phyloP scores from a whole-genome alignment of 2,329 filamentous ascomycete species.

The Lizonia empirigonia region DNA sequence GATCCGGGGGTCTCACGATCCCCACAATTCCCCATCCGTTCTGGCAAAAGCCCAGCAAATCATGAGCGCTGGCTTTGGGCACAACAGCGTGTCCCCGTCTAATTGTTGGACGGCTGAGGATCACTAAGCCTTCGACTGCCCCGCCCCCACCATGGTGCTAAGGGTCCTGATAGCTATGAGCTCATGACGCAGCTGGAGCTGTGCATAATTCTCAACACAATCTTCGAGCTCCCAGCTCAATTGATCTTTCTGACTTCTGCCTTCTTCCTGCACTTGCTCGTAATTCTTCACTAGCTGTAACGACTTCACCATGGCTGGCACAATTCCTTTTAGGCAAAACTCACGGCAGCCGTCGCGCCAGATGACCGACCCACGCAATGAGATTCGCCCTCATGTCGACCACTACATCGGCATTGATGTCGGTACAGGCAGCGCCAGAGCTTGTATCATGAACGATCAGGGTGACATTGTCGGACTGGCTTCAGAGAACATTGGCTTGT shows the following conservation, averaged over 20 bases:
- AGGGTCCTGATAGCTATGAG: constrained; percentile 43
- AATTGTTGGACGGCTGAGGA: constrained; percentile 27
- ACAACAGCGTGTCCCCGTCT: constrained; percentile 15
- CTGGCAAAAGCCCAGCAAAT: constrained; percentile 29
- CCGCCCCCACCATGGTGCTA: constrained; percentile 41
- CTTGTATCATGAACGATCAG: constrained; percentile 90
- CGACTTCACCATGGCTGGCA: constrained; percentile 26
- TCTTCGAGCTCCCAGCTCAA: constrained; percentile 14
- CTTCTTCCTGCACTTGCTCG: background rate
- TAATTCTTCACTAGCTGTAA: background rate
- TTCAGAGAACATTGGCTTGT: constrained; percentile 59
- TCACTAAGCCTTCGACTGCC: constrained; percentile 32
- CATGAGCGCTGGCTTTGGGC: constrained; percentile 20
- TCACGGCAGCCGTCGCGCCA: constrained; percentile 50
- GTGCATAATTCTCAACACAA: constrained; percentile 41
- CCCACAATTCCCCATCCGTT: constrained; percentile 33
- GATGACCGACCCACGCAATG: constrained; percentile 60
- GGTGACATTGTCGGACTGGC: constrained; percentile 78
- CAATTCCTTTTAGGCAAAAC: constrained; percentile 37
- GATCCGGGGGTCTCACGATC: constrained; percentile 39
- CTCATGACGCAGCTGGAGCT: constrained; percentile 43
- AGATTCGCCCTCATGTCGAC: constrained; percentile 61
- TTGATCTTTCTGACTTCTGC: background rate
- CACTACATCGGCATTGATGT: constrained; percentile 90
- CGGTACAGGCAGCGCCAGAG: constrained; percentile 91